A percentile compares a stretch with the other conserved stretches of the same genome.
Conservation (phyloP, 2,329 filamentous ascomycete species). For the Phaeosphaeriaceae sp. region DNA sequence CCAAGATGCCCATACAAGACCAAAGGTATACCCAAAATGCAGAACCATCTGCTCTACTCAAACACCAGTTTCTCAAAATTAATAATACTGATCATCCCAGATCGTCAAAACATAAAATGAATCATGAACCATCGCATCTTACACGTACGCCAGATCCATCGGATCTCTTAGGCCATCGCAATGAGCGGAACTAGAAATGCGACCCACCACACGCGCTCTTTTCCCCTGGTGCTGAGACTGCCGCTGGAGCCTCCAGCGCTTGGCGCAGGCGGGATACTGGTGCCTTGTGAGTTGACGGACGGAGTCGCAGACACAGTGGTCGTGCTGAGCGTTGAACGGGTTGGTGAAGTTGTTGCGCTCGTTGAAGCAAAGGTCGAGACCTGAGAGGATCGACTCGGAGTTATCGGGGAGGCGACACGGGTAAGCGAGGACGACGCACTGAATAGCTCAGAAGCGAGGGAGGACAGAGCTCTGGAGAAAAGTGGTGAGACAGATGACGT, state of each 20-base stretch:
- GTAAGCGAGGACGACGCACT: constrained; percentile 3
- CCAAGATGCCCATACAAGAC: not conserved
- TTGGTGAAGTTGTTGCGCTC: constrained; percentile 9
- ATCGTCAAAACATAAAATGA: constrained; percentile 1
- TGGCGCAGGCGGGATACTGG: constrained; percentile 37
- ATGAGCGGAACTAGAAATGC: constrained; percentile 30
- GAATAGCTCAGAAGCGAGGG: constrained; percentile 3
- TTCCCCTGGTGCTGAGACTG: constrained; percentile 8
- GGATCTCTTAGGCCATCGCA: constrained; percentile 10
- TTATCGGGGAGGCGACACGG: constrained; percentile 5
- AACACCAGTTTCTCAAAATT: not conserved
- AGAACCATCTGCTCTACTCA: not conserved
- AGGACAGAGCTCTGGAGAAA: not conserved
- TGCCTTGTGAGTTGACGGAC: constrained; percentile 17
- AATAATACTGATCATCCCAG: not conserved
- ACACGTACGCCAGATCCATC: not conserved
- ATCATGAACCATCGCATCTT: not conserved
- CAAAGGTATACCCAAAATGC: constrained; percentile 3
- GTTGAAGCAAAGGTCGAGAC: not conserved
- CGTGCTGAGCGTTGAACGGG: constrained; percentile 21
- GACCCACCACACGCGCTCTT: constrained; percentile 43
- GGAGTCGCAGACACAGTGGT: constrained; percentile 16
- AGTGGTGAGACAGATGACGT: not conserved
- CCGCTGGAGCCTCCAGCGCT: constrained; percentile 23
- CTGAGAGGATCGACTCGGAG: constrained; percentile 5